Evolutionary conservation across 805 yeast genomes (phyloP), one percentile per base, ranked within the genome.

Genomic region (Middelhovenomyces tepae): DNA sequence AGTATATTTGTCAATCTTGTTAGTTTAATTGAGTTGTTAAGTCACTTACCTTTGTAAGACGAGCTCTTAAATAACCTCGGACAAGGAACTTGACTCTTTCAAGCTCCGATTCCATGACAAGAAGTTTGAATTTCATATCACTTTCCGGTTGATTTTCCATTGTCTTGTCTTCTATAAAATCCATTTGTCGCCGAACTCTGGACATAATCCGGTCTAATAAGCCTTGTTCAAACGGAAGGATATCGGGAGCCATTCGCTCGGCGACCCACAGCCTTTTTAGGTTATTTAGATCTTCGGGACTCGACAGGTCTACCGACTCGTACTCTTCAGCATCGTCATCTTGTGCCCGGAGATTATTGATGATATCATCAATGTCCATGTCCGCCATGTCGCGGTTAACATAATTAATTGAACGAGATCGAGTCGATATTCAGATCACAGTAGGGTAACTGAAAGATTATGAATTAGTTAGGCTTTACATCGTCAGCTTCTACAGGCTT

Each of bases 91-190:
- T 84, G 19, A 85, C 71, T 36, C 98, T 62, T 47, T 91, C 97
- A 16, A 91, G 67, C 46, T 91, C 97, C 9, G 93, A 79, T 51
- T 91, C 98, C 45, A 89, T 77, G 16, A 93, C 72, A 62, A 91
- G 73, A 28, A 87, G 62, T 37, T 82, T 78, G 37, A 89, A 57
- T 50, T 87, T 87, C 56, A 77, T 75, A 40, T 78, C 83, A 3
- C 36, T 43, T 5, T 34, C 38, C 1, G 44, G 42, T n/a, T 45
- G 73, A 33, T 80, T 82, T 35, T 81, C 87, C 49, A 84, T 76
- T 6, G 94, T 78, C 45, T 84, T 82, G 32, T 74, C 65, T 46
- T 81, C 89, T 23, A 89, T 75, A 35, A 70, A 68, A 43, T 81
- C 93, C 36, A 85, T 74, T 36, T 54, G 60, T 29, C 62, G 62